Conservation (phyloP, 2,329 filamentous ascomycete genomes). For the Penicillium sp. region DNA sequence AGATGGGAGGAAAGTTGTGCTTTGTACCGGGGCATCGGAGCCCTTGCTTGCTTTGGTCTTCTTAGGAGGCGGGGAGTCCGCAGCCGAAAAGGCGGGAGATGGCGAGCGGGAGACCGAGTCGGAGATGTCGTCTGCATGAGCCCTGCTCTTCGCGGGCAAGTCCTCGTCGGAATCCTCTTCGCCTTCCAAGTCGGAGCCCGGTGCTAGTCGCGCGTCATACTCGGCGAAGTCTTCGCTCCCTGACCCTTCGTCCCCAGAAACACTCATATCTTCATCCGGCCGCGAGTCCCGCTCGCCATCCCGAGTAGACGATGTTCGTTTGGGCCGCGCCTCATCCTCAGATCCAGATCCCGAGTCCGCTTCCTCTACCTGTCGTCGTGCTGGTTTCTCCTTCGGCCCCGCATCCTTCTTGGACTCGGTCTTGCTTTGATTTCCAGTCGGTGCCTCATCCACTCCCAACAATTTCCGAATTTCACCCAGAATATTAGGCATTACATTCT, state of each 20-base stretch:
- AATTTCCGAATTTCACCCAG: slow-evolving; percentile 40
- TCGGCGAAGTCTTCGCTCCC: slow-evolving; percentile 29
- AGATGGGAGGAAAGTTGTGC: slow-evolving; percentile 57
- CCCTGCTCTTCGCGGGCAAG: slow-evolving; percentile 11
- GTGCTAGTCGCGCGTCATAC: slow-evolving; percentile 35
- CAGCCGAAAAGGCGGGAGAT: slow-evolving; percentile 24
- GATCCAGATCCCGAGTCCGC: slow-evolving; percentile 13
- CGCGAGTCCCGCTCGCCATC: slow-evolving; percentile 9
- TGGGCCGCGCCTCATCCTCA: slow-evolving; percentile 3
- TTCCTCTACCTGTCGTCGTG: background rate
- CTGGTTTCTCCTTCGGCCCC: slow-evolving; percentile 9
- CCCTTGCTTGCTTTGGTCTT: slow-evolving; percentile 23
- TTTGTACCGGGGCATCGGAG: slow-evolving; percentile 20
- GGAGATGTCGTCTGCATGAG: slow-evolving; percentile 23
- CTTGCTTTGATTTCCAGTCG: slow-evolving; percentile 15
- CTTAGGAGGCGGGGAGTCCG: slow-evolving; percentile 20
- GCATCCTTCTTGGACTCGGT: slow-evolving; percentile 9
- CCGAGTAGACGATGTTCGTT: slow-evolving; percentile 2
- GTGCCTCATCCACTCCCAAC: slow-evolving; percentile 33
- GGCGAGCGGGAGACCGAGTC: slow-evolving; percentile 36
- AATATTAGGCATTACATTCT: slow-evolving; percentile 50
- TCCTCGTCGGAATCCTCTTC: slow-evolving; percentile 25
- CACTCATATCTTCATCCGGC: slow-evolving; percentile 9
- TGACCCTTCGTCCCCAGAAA: slow-evolving; percentile 26
- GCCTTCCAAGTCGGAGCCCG: slow-evolving; percentile 23